Evolutionary conservation across 2,329 filamentous ascomycete species (phyloP), one percentile per base, ranked within the genome.

Genomic region (Phoma herbarum): DNA sequence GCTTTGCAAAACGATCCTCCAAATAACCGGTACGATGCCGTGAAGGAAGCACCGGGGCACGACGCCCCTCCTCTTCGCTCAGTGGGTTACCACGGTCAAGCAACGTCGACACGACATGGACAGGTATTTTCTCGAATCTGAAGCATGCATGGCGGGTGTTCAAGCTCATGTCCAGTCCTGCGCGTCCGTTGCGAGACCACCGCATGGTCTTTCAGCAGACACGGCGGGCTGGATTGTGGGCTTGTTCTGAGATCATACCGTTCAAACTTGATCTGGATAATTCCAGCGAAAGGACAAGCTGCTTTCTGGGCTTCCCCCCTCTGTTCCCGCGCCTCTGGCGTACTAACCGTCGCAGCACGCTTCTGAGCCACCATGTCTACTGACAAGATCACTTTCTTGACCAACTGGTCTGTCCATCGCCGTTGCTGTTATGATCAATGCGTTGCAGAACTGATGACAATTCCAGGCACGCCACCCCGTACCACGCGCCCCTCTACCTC

Each of bases 241-340:
- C 60, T 69, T 66, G 70, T 81, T 84, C 86, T 92, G 89, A 94
- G 90, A 95, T 88, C 87, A 95, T 90, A 95, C 91, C 91, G 92
- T 89, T 83, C 83, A 82, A 92, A 94, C 91, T 95, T 94, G 91
- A 94, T 93, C 91, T 92, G 90, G 92, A 93, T 94, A 94, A 95
- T 95, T 92, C 92, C 90, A 93, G 93, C 93, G 93, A 93, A 95
- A 96, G 93, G 90, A 96, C 51, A 94, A 96, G 89, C 89, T 89
- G 89, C 86, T 86, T 86, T 86, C 83, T 64, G 61, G 65, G n/a
- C n/a, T n/a, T n/a, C n/a, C 63, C 75, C 76, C 73, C 72, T 72
- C 6, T 18, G 16, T 72, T 63, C 73, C 71, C 25, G 57, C 52
- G 58, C 53, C 55, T 66, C 65, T 68, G 68, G 73, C 55, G 50